A percentile compares a stretch with the other conserved stretches of the same genome.
These are phyloP conservation scores for Truncatella angustata DNA, from an alignment of 2,329 filamentous ascomycete genomes.

Conservation along the genomic window DNA sequence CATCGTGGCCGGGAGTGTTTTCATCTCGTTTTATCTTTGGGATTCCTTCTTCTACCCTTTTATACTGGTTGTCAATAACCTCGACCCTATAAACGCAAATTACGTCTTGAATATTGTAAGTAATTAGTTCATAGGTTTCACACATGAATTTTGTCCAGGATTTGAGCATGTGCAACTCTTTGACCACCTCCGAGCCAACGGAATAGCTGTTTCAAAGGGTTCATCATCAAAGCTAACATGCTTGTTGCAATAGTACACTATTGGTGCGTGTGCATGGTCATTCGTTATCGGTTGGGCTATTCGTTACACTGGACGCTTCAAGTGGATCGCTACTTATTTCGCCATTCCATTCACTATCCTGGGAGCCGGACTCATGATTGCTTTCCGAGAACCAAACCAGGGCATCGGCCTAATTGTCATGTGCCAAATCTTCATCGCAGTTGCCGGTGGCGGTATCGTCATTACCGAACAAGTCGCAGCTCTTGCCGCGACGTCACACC, in stretches of 20 bases:
- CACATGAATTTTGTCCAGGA: too few species aligned
- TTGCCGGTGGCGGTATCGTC: constrained; percentile 56
- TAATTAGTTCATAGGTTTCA: too few species aligned
- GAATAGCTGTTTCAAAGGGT: too few species aligned
- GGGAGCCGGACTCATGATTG: constrained; percentile 54
- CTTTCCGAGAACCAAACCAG: constrained; percentile 50
- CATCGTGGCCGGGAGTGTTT: constrained; percentile 33
- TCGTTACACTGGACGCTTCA: constrained; percentile 49
- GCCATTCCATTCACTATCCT: constrained; percentile 47
- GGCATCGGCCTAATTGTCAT: constrained; percentile 53
- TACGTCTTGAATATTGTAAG: constrained; percentile 42
- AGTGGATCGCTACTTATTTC: constrained; percentile 45
- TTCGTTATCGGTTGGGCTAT: constrained; percentile 48
- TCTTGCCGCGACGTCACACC: constrained; percentile 56
- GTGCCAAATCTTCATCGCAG: constrained; percentile 56
- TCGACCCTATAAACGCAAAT: constrained; percentile 30
- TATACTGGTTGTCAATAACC: constrained; percentile 40
- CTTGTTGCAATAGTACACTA: too few species aligned
- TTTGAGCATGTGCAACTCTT: too few species aligned
- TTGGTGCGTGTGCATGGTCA: constrained; percentile 46
- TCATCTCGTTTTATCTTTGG: constrained; percentile 42
- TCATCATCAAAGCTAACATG: too few species aligned
- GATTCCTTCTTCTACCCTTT: constrained; percentile 46
- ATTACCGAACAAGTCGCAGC: constrained; percentile 59
- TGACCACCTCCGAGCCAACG: too few species aligned